phyloP scores from a whole-genome alignment of 1,284 basidiomycete species.

The Puccinia polysora region DNA sequence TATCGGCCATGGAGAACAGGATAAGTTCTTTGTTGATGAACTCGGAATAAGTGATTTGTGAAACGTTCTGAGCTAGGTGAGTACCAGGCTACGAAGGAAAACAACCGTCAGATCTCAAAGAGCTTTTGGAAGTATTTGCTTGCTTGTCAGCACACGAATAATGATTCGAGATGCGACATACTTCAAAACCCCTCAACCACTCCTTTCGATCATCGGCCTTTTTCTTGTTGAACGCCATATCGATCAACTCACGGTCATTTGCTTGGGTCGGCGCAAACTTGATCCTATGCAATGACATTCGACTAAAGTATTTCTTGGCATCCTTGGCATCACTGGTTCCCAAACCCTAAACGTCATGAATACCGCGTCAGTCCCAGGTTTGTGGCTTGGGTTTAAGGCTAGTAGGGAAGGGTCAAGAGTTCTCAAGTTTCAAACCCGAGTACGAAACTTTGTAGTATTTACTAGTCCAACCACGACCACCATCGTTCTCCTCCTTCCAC shows the following conservation, averaged over 20 bases:
- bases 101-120: neutral
- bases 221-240: constrained; percentile 99
- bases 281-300: constrained; percentile 89
- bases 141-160: constrained; percentile 41
- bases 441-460: constrained; percentile 87
- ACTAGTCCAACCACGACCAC: constrained; percentile 76
- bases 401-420: neutral
- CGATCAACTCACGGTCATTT: constrained; percentile 83
- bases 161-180: constrained; percentile 51
- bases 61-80: constrained; percentile 81
- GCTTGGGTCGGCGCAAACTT: constrained; percentile 76
- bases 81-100: constrained; percentile 70
- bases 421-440: neutral
- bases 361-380: too few species aligned
- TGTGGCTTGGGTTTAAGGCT: too few species aligned
- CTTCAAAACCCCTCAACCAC: constrained; percentile 90
- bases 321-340: constrained; percentile 86
- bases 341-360: constrained; percentile 81
- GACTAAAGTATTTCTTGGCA: constrained; percentile 85
- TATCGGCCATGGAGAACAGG: constrained; percentile 98
- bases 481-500: constrained; percentile 77
- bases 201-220: constrained; percentile 98
- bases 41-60: constrained; percentile 80
- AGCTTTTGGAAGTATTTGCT: neutral
- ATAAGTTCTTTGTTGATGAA: constrained; percentile 99